Evolutionary conservation across 1,284 basidiomycete genomes (phyloP).

Genomic region (Austroboletus niveus): DNA sequence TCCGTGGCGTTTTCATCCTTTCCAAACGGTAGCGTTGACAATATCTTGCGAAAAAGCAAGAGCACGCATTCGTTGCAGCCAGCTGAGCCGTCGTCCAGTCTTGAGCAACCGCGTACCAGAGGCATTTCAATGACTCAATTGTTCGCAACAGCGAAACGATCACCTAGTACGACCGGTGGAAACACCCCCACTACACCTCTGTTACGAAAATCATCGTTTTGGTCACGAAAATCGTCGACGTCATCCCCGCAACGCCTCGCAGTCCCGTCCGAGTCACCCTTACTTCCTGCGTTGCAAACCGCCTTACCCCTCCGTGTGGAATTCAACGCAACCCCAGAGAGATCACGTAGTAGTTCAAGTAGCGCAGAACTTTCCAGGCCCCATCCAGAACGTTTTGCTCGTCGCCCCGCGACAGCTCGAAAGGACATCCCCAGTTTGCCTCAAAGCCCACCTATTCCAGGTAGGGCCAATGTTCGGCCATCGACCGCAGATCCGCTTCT

Average conservation of each 20-base stretch:
- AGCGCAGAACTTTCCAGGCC: conserved; percentile 46
- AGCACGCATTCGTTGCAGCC: conserved; percentile 22
- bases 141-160: conserved; percentile 39
- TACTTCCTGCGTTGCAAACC: conserved; percentile 49
- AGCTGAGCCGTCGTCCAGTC: conserved; percentile 6
- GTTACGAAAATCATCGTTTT: conserved; percentile 55
- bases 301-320: conserved; percentile 53
- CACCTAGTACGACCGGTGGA: conserved; percentile 11
- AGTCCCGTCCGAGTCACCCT: conserved; percentile 32
- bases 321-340: conserved; percentile 28
- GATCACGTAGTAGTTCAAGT: conserved; percentile 28
- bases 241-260: conserved; percentile 20
- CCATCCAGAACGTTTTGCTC: conserved; percentile 45
- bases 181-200: conserved; percentile 38
- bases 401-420: conserved; percentile 18
- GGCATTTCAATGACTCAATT: conserved; percentile 45
- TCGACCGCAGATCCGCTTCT: conserved; percentile 20
- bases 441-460: conserved; percentile 3
- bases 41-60: conserved; percentile 27
- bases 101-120: conserved; percentile 40
- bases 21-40: conserved; percentile 12
- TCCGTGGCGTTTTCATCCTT: conserved; percentile 23
- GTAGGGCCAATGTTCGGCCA: conserved; percentile 13
- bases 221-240: conserved; percentile 40
- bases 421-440: conserved; percentile 14